phyloP scores from a whole-genome alignment of 441 rosid species.

The Manihot esculenta region DNA sequence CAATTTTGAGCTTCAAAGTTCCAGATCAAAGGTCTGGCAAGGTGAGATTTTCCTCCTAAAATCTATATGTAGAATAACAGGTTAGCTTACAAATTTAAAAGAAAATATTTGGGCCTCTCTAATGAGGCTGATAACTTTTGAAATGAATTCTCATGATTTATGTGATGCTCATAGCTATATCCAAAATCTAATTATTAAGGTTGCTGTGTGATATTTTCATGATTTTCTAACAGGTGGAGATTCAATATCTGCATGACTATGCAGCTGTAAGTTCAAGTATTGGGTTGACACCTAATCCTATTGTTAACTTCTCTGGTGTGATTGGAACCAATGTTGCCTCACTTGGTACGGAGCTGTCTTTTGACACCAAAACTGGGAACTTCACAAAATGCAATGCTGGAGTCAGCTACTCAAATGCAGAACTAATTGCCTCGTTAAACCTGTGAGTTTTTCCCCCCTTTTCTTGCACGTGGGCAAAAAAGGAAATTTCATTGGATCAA shows the following conservation, averaged over 20 bases:
- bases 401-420: slow-evolving; percentile 56
- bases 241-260: slow-evolving; percentile 87
- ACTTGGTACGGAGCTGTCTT: slow-evolving; percentile 74
- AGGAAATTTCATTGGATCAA: background rate
- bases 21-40: slow-evolving; percentile 96
- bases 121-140: background rate
- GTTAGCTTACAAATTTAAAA: background rate
- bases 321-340: slow-evolving; percentile 57
- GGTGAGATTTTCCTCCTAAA: slow-evolving; percentile 33
- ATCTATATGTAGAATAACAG: background rate
- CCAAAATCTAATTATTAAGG: background rate
- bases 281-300: slow-evolving; percentile 82
- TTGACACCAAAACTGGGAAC: slow-evolving; percentile 73
- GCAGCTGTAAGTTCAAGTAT: slow-evolving; percentile 75
- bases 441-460: slow-evolving; percentile 41
- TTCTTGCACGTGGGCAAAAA: background rate
- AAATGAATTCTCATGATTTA: background rate
- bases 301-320: slow-evolving; percentile 76
- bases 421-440: slow-evolving; percentile 68
- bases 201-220: slow-evolving; percentile 7
- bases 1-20: slow-evolving; percentile 68
- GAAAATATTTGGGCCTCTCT: background rate
- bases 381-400: slow-evolving; percentile 84
- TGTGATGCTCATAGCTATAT: background rate
- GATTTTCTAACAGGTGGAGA: slow-evolving; percentile 53